phyloP scores from a whole-genome alignment of 2,329 filamentous ascomycete species.

The Akanthomyces uredinophilus region DNA sequence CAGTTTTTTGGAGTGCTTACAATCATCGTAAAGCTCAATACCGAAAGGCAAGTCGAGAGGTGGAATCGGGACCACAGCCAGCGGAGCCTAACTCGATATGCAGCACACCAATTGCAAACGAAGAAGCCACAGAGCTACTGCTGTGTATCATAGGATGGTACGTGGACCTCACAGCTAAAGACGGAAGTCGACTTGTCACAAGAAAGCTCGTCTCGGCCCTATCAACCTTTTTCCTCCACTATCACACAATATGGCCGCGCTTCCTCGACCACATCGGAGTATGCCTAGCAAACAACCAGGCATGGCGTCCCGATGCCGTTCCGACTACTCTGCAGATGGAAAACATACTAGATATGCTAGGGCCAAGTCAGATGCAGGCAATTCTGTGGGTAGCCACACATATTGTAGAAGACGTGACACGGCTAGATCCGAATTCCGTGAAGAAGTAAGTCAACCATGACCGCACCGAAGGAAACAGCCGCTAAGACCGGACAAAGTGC shows the following conservation, averaged over 20 bases:
- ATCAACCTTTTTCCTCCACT: slow-evolving; percentile 69
- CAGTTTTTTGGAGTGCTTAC: slow-evolving; percentile 92
- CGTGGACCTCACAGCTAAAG: slow-evolving; percentile 46
- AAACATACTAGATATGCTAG: slow-evolving; percentile 43
- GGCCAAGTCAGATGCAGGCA: slow-evolving; percentile 45
- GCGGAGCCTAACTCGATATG: slow-evolving; percentile 7
- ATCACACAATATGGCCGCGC: slow-evolving; percentile 60
- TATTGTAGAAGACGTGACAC: slow-evolving; percentile 37
- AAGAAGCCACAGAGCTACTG: slow-evolving; percentile 55
- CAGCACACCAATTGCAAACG: slow-evolving; percentile 47
- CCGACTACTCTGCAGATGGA: slow-evolving; percentile 34
- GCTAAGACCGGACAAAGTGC: slow-evolving; percentile 24
- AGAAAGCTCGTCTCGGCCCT: slow-evolving; percentile 75
- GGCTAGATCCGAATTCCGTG: slow-evolving; percentile 57
- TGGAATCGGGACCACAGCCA: neutral
- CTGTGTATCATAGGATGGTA: slow-evolving; percentile 60
- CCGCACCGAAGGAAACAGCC: slow-evolving; percentile 19
- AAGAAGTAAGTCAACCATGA: slow-evolving; percentile 42
- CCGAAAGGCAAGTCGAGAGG: slow-evolving; percentile 61
- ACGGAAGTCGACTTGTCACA: slow-evolving; percentile 55
- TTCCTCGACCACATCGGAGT: slow-evolving; percentile 57
- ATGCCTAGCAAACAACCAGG: slow-evolving; percentile 41
- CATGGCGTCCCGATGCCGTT: slow-evolving; percentile 20
- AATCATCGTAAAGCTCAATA: slow-evolving; percentile 89
- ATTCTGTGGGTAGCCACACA: slow-evolving; percentile 57